These are phyloP conservation scores for Pseudocercospora eumusae DNA, from an alignment of 2,329 filamentous ascomycete species.

Conservation along the genomic window DNA sequence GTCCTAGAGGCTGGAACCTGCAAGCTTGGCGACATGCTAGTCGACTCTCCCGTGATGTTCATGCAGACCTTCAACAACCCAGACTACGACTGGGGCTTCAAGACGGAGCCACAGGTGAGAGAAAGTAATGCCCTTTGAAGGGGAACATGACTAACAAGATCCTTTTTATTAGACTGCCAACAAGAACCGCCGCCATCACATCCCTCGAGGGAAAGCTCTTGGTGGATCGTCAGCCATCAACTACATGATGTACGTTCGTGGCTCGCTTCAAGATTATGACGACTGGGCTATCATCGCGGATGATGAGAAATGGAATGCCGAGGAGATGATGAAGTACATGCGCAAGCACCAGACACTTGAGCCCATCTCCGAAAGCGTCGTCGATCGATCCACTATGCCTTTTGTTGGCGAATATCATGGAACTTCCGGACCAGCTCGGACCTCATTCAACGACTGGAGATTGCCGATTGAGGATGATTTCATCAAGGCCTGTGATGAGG, in stretches of 20 bases:
- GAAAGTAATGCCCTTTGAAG: background rate
- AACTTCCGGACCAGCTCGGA: slow-evolving; percentile 40
- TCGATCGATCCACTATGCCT: slow-evolving; percentile 35
- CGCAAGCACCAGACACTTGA: slow-evolving; percentile 44
- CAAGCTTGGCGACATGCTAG: slow-evolving; percentile 30
- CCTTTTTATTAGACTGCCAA: slow-evolving; percentile 19
- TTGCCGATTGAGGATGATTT: slow-evolving; percentile 42
- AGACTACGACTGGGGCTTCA: slow-evolving; percentile 32
- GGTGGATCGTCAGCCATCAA: slow-evolving; percentile 48
- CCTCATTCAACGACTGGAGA: slow-evolving; percentile 41
- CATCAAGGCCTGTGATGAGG: slow-evolving; percentile 40
- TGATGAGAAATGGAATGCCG: slow-evolving; percentile 51
- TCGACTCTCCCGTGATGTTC: slow-evolving; percentile 32
- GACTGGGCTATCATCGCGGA: slow-evolving; percentile 48
- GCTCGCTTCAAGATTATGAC: slow-evolving; percentile 49
- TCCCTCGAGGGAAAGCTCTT: slow-evolving; percentile 41
- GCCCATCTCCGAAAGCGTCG: slow-evolving; percentile 35
- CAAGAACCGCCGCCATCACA: slow-evolving; percentile 30
- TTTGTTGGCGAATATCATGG: slow-evolving; percentile 42
- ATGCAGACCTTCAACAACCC: slow-evolving; percentile 33
- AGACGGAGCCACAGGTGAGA: slow-evolving; percentile 30
- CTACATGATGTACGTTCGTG: slow-evolving; percentile 46
- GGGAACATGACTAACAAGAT: background rate
- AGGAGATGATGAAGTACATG: slow-evolving; percentile 51
- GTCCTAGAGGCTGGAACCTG: slow-evolving; percentile 41